Conservation (phyloP, 1,284 basidiomycete species). For the Meira nashicola region DNA sequence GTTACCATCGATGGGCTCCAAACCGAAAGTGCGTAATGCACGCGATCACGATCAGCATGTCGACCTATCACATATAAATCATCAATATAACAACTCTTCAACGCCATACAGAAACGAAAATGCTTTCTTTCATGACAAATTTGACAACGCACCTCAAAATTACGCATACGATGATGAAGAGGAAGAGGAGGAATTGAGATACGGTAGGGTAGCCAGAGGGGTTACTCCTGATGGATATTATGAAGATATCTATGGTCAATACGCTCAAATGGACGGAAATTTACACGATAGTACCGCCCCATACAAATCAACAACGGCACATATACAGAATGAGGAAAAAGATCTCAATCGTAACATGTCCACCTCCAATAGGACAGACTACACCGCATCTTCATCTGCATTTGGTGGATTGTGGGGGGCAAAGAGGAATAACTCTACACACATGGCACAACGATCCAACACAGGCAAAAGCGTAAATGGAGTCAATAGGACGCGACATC, state of each 20-base stretch:
- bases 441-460: background rate
- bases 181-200: too few species aligned
- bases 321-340: background rate
- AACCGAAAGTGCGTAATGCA: too few species aligned
- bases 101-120: too few species aligned
- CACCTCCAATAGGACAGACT: background rate
- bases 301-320: background rate
- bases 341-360: background rate
- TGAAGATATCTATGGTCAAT: conserved; percentile 9
- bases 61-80: too few species aligned
- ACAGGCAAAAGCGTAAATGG: conserved; percentile 2
- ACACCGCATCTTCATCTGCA: background rate
- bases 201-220: too few species aligned
- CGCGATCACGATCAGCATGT: too few species aligned
- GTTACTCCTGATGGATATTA: background rate
- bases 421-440: background rate
- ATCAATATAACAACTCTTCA: too few species aligned
- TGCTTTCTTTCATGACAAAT: too few species aligned
- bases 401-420: background rate
- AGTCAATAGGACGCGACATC: conserved; percentile 8
- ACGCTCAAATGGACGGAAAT: background rate
- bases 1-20: too few species aligned
- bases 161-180: too few species aligned
- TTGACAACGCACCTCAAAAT: too few species aligned
- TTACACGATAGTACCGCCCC: conserved; percentile 3